Conservation (phyloP, 371 early-diverging fungal genomes). For the Apophysomyces variabilis region DNA sequence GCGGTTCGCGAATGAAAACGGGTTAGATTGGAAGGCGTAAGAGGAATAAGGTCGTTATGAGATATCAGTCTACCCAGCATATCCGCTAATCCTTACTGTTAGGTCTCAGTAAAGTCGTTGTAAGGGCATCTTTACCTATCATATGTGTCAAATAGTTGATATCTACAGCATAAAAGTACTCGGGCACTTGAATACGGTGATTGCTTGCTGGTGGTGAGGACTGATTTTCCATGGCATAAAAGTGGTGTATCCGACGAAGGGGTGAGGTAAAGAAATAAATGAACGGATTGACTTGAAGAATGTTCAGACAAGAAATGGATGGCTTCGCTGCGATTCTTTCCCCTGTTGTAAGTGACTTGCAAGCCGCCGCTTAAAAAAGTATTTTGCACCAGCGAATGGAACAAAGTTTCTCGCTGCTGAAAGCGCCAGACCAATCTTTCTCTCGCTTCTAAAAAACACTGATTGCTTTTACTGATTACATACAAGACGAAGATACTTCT, state of each 20-base stretch:
- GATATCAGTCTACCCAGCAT: slow-evolving; percentile 76
- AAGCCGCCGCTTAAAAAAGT: too few relatives aligned
- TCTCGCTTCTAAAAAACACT: slow-evolving; percentile 7
- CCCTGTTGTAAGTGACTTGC: too few relatives aligned
- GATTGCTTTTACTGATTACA: slow-evolving; percentile 5
- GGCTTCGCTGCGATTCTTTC: too few relatives aligned
- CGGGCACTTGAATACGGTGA: slow-evolving; percentile 54
- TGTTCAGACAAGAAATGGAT: too few relatives aligned
- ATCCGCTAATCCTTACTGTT: slow-evolving; percentile 57
- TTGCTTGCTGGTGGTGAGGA: slow-evolving; percentile 8
- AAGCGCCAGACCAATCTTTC: not conserved
- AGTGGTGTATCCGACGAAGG: too few relatives aligned
- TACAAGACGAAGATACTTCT: slow-evolving; percentile 1
- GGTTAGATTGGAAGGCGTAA: slow-evolving; percentile 81
- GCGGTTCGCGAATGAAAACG: slow-evolving; percentile 96
- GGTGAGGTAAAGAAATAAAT: too few relatives aligned
- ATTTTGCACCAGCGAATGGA: too few relatives aligned
- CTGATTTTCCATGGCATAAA: slow-evolving; percentile 16
- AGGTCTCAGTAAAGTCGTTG: not conserved
- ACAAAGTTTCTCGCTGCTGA: too few relatives aligned
- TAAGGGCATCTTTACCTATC: slow-evolving; percentile 59
- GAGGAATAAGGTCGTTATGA: slow-evolving; percentile 90
- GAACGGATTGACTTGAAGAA: too few relatives aligned
- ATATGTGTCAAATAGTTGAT: slow-evolving; percentile 73
- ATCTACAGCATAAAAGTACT: slow-evolving; percentile 75